Base-by-base conservation (phyloP, 495 filamentous ascomycete genomes). In the Xylaria grammica region DNA sequence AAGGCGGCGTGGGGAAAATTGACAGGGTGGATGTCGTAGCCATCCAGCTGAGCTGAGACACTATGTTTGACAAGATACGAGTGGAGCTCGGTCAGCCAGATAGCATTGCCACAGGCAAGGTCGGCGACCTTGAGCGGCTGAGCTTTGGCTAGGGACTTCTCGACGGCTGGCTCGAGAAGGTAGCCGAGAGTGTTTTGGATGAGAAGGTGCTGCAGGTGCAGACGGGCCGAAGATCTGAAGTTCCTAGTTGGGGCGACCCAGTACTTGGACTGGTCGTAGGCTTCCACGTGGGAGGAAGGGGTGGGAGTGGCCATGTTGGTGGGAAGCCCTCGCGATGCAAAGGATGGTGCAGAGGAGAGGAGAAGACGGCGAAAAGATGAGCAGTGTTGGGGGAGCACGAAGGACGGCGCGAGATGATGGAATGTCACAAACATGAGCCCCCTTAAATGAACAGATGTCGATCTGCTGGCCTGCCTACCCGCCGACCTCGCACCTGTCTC, bases 11-110 rank as follows among this genome's bases (percentile, higher is more conserved):
- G 40, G 8, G 72, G 77, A 54, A 81, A 81, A 6, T 70, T 55
- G n/a, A 73, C 58, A 4, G 70, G 29, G 4, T 74, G 71, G 54
- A 76, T 64, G 67, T 82, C 79, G 62, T 74, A 81, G 63, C 79
- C 79, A 32, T 69, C 68, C 29, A 80, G 64, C 6, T 70, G 65
- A 38, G 68, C 69, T 2, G 75, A 67, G 17, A 69, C 32, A 15
- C 63, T 56, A 11, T 65, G 63, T 17, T 30, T 63, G 17, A 61
- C 46, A 19, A 71, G 62, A 24, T 72, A 36, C 1, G 22, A 30
- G 19, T 69, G 20, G 2, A 71, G 54, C 4, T 71, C 66, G 17
- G 1, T 59, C 0, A 66, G 40, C 69, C 63, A 71, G 11, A 62
- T 36, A 51, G 63, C 69, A 38, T 68, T 71, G 46, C 69, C 69